Base-by-base conservation (phyloP, 768 basidiomycete genomes). In the Auriscalpium vulgare region DNA sequence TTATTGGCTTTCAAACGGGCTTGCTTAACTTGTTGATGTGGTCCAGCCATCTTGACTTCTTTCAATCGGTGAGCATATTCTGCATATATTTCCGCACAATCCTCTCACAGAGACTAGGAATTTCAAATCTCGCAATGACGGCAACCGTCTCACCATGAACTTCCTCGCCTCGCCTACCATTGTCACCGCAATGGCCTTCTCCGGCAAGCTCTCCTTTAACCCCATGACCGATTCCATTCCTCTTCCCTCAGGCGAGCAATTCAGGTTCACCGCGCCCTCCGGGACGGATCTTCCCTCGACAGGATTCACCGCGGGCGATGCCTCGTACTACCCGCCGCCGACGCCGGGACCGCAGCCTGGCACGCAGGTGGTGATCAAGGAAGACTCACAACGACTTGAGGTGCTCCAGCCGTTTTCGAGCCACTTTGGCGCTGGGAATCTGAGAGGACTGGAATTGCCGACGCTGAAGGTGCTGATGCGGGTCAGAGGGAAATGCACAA, bases 401-500 rank as follows among this genome's bases (percentile, higher is more conserved):
- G 66, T 88, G 8, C 76, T 99, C 21, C 79, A 88, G 64, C 91
- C 97, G 4, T 99, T 99, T 71, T 56, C 70, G 2, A 87, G 85
- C 59, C 89, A 83, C 65, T 97, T 97, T 66, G 77, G 75, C 34
- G 67, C 69, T 36, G 68, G 71, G 6, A 81, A 80, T 62, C 58
- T 71, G 14, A 72, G 79, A 55, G 80, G 78, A 13, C 69, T 85
- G 38, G 97, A 99, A 73, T 75, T 98, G 14, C 87, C 92, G 9
- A 63, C 80, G 21, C 73, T 97, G 68, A 90, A 83, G 64, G 90
- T 95, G 51, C 70, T 99, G 50, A 83, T 98, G 80, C 76, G 93
- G 35, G 91, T 98, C 8, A 77, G 90, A 61, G 97, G 97, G n/a
- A 98, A 99, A 73, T 99, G 97, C 70, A 99, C 97, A 11, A 99